Evolutionary conservation across 2,329 filamentous ascomycete genomes (phyloP).

Genomic region (Bipolaris oryzae): DNA sequence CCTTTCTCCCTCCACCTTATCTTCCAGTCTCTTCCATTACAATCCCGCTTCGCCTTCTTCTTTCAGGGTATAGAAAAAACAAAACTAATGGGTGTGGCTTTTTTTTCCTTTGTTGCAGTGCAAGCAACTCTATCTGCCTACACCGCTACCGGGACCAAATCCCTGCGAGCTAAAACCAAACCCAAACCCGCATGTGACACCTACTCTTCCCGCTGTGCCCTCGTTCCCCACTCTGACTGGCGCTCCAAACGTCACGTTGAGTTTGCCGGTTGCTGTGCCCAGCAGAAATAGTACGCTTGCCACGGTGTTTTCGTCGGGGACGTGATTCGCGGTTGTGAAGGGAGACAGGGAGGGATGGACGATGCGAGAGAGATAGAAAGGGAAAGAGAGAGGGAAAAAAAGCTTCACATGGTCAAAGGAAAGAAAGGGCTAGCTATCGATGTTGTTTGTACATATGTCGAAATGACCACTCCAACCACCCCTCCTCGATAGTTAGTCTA

Average conservation of each 20-base stretch:
- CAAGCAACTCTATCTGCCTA: constrained; percentile 28
- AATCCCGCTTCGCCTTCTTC: neutral
- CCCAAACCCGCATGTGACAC: constrained; percentile 15
- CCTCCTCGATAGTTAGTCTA: neutral
- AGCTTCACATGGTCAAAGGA: neutral
- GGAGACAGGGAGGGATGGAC: neutral
- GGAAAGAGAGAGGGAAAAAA: neutral
- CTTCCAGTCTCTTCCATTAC: neutral
- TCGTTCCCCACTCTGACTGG: constrained; percentile 5
- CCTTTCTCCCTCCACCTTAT: neutral
- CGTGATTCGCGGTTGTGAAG: neutral
- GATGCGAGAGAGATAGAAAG: neutral
- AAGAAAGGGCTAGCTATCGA: neutral
- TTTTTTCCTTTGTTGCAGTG: constrained; percentile 33
- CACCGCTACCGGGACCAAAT: constrained; percentile 32
- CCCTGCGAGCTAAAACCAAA: constrained; percentile 35
- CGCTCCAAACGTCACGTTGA: constrained; percentile 8
- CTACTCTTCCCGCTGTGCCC: neutral
- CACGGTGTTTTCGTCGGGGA: neutral
- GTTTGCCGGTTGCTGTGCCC: constrained; percentile 3
- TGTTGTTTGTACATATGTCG: neutral
- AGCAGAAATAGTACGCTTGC: constrained; percentile 9
- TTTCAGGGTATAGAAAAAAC: neutral
- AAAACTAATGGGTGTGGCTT: neutral
- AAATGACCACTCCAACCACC: neutral